Percentiles rank a stretch among this genome's conserved stretches.
Evolutionary conservation across 495 filamentous ascomycete genomes (phyloP).

Genomic region (Talaromyces trachyspermus): DNA sequence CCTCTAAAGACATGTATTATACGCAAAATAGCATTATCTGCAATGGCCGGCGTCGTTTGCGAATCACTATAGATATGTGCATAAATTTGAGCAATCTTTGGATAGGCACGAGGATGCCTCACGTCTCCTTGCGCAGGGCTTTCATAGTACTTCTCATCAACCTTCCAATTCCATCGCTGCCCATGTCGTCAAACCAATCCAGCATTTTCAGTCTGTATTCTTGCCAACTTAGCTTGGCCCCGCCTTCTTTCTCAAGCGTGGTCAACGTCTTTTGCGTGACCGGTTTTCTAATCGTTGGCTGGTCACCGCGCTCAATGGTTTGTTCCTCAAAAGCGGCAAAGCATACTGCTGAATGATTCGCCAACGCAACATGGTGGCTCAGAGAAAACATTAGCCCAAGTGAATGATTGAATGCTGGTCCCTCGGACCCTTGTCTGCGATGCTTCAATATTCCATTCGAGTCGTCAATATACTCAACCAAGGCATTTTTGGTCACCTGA

Average conservation of each 20-base stretch:
- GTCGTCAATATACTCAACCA: conserved; percentile 42
- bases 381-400: conserved; percentile 60
- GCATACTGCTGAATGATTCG: conserved; percentile 57
- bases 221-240: conserved; percentile 60
- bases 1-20: conserved; percentile 19
- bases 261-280: conserved; percentile 62
- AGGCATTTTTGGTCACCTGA: conserved; percentile 29
- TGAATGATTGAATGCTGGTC: conserved; percentile 27
- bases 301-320: conserved; percentile 41
- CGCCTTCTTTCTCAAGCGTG: conserved; percentile 58
- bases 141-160: conserved; percentile 85
- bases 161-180: conserved; percentile 57
- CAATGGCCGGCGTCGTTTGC: too few species aligned
- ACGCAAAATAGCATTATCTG: too few species aligned
- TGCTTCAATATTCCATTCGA: conserved; percentile 25
- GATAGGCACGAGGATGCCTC: conserved; percentile 2
- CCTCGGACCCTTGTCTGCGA: conserved; percentile 27
- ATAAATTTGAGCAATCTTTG: too few species aligned
- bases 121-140: conserved; percentile 43
- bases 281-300: conserved; percentile 61
- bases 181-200: conserved; percentile 57
- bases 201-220: conserved; percentile 72
- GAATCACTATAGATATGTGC: conserved; percentile 8
- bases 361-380: conserved; percentile 58
- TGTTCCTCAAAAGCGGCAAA: conserved; percentile 56